A percentile compares a stretch with the other conserved stretches of the same genome.
Conservation (phyloP, 331 rosid genomes). For the Malus hybrid region DNA sequence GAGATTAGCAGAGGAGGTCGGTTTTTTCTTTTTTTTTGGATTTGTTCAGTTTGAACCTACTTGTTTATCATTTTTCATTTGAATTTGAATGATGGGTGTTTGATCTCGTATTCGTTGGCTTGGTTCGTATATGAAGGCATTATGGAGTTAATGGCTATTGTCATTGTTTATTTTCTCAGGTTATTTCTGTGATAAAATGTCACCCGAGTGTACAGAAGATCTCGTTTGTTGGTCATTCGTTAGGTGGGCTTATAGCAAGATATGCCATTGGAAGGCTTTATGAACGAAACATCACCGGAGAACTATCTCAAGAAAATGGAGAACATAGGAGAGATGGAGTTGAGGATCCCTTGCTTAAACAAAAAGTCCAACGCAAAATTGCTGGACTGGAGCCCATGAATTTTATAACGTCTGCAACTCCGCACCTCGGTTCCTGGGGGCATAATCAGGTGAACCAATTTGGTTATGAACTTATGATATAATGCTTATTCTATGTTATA, state of each 20-base stretch:
- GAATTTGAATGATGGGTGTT: not conserved
- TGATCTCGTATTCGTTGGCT: not conserved
- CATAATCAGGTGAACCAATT: conserved; percentile 60
- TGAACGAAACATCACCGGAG: conserved; percentile 34
- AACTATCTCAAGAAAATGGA: conserved; percentile 31
- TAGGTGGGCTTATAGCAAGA: conserved; percentile 84
- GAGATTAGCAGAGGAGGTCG: conserved; percentile 80
- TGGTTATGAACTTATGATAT: not conserved
- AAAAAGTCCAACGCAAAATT: conserved; percentile 49
- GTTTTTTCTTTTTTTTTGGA: not conserved
- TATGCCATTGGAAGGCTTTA: conserved; percentile 80
- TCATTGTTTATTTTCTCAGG: conserved; percentile 32
- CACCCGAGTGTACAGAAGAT: conserved; percentile 64
- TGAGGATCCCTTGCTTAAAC: conserved; percentile 23
- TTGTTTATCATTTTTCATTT: not conserved
- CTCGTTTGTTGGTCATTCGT: conserved; percentile 78
- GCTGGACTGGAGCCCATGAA: conserved; percentile 86
- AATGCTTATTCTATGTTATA: not conserved
- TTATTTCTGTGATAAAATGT: conserved; percentile 53
- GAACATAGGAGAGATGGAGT: conserved; percentile 27
- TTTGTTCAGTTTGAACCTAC: not conserved
- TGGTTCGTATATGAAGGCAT: not conserved
- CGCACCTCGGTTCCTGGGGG: conserved; percentile 91
- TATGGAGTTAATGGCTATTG: not conserved
- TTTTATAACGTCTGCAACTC: conserved; percentile 77